Percentiles rank a stretch among this genome's conserved stretches.
Evolutionary conservation across 495 filamentous ascomycete genomes (phyloP).

Genomic region (Neurospora sp.): DNA sequence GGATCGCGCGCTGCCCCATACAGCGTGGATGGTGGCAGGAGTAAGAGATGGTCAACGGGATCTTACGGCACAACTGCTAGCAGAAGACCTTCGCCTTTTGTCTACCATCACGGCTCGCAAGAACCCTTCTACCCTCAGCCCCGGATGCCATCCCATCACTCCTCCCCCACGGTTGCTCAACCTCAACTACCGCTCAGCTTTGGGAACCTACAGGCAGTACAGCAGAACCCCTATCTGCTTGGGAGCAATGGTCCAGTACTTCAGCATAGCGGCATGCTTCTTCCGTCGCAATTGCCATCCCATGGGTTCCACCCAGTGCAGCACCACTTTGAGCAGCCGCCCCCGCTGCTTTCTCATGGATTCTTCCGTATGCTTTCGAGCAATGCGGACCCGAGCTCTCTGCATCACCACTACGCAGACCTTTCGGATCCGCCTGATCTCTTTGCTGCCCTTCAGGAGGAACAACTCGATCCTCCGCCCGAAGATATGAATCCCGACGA

Average conservation of each 20-base stretch:
- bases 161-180: slow-evolving; percentile 45
- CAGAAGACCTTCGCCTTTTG: slow-evolving; percentile 44
- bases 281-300: slow-evolving; percentile 35
- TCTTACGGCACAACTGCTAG: slow-evolving; percentile 45
- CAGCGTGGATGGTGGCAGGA: slow-evolving; percentile 46
- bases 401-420: slow-evolving; percentile 53
- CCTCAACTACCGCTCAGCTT: slow-evolving; percentile 42
- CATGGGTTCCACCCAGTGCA: slow-evolving; percentile 36
- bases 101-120: slow-evolving; percentile 38
- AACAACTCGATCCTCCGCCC: slow-evolving; percentile 55
- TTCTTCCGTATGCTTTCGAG: slow-evolving; percentile 58
- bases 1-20: slow-evolving; percentile 55
- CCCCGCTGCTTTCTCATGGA: slow-evolving; percentile 51
- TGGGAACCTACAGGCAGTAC: slow-evolving; percentile 41
- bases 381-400: slow-evolving; percentile 52
- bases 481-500: slow-evolving; percentile 69
- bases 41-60: slow-evolving; percentile 64
- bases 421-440: slow-evolving; percentile 61
- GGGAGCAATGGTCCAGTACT: slow-evolving; percentile 32
- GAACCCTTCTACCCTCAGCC: slow-evolving; percentile 36
- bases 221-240: slow-evolving; percentile 43
- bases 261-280: slow-evolving; percentile 36
- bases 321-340: slow-evolving; percentile 41
- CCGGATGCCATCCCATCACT: slow-evolving; percentile 39
- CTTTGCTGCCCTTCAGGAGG: slow-evolving; percentile 57